Conservation (phyloP, 805 yeast species). For the Candida insectorum region DNA sequence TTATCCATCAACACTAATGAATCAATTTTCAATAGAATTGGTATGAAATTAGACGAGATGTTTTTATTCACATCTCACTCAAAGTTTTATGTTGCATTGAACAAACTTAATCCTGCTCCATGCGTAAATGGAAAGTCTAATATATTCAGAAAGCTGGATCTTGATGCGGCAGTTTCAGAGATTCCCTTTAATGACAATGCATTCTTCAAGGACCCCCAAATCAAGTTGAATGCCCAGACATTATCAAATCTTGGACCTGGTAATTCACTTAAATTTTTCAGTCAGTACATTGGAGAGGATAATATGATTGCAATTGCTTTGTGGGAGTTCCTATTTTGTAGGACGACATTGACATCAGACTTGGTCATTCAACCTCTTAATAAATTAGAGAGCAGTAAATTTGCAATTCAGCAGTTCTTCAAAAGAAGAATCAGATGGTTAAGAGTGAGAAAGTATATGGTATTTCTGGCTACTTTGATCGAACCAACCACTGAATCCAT, state of each 20-base stretch:
- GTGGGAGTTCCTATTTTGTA: conserved; percentile 64
- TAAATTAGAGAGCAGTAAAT: conserved; percentile 28
- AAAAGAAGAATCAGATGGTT: conserved; percentile 79
- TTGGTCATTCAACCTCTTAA: conserved; percentile 70
- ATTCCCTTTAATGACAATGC: conserved; percentile 22
- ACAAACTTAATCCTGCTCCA: conserved; percentile 72
- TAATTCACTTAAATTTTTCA: conserved; percentile 63
- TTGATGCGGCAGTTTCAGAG: conserved; percentile 53
- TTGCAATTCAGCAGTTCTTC: conserved; percentile 52
- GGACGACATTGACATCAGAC: conserved; percentile 79
- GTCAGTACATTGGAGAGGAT: conserved; percentile 86
- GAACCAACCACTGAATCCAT: conserved; percentile 86
- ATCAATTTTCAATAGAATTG: conserved; percentile 27
- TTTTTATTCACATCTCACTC: conserved; percentile 81
- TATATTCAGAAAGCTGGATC: conserved; percentile 62
- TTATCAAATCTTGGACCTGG: conserved; percentile 30
- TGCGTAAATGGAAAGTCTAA: conserved; percentile 92
- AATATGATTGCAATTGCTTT: conserved; percentile 86
- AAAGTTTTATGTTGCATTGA: conserved; percentile 77
- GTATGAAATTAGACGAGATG: conserved; percentile 79
- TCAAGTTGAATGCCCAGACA: conserved; percentile 26
- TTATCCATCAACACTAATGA: conserved; percentile 26
- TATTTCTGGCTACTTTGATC: conserved; percentile 72
- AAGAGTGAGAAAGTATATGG: conserved; percentile 85
- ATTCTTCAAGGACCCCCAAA: conserved; percentile 29